A percentile compares a stretch with the other conserved stretches of the same genome.
phyloP scores from a whole-genome alignment of 2,329 filamentous ascomycete genomes.

The Cordyceps cicadae region DNA sequence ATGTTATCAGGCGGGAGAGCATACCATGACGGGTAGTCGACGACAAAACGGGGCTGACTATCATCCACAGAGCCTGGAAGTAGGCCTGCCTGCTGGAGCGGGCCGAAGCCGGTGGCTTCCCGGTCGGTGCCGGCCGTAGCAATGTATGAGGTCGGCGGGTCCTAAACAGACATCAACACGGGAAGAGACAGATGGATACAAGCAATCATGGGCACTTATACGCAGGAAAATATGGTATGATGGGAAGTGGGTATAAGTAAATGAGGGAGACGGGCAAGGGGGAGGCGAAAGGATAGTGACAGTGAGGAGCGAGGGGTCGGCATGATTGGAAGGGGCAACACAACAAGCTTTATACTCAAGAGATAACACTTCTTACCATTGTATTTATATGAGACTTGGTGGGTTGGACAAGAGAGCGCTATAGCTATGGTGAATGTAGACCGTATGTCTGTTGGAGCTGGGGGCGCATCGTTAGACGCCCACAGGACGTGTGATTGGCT shows the following conservation, averaged over 20 bases:
- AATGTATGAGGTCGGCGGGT: conserved; percentile 1
- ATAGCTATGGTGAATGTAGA: not conserved
- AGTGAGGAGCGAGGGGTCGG: too few species aligned
- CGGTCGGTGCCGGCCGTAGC: not conserved
- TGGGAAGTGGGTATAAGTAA: not conserved
- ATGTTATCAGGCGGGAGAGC: not conserved
- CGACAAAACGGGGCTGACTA: not conserved
- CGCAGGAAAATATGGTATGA: not conserved
- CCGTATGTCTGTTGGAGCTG: not conserved
- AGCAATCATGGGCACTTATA: not conserved
- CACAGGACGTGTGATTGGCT: not conserved
- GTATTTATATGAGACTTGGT: conserved; percentile 6
- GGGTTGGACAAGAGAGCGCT: conserved; percentile 7
- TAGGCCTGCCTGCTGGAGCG: not conserved
- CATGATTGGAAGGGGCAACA: not conserved
- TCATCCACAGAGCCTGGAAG: not conserved
- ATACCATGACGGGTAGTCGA: not conserved
- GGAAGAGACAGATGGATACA: not conserved
- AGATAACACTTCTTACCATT: conserved; percentile 7
- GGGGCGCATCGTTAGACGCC: not conserved
- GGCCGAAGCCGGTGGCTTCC: not conserved
- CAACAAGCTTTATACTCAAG: conserved; percentile 7
- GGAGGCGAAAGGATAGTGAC: not conserved
- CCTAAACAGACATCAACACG: conserved; percentile 8
- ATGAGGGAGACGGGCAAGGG: not conserved